Evolutionary conservation across 1,284 basidiomycete species (phyloP).

Genomic region (Rhodotorula sp.): DNA sequence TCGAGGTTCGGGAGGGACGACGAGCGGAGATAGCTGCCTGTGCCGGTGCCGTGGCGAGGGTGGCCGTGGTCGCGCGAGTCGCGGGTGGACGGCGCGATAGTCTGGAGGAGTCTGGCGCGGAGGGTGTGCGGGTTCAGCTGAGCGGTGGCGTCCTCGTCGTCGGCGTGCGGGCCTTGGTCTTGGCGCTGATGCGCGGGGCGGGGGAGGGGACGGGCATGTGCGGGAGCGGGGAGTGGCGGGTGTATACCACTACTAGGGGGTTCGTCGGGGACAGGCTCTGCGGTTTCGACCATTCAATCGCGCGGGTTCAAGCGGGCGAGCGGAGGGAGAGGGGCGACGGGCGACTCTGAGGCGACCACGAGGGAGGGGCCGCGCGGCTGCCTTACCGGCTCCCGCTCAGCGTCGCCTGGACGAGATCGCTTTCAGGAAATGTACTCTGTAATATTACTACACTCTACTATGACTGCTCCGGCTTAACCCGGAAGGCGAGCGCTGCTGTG

Average conservation of each 20-base stretch:
- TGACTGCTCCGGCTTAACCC: no score
- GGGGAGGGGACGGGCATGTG: not conserved
- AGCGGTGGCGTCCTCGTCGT: not conserved
- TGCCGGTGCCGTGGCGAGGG: not conserved
- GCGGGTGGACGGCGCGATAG: constrained; percentile 8
- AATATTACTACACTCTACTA: no score
- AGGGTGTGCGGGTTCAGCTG: constrained; percentile 14
- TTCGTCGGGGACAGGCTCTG: constrained; percentile 5
- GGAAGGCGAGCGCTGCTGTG: no score
- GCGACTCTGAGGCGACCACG: not conserved
- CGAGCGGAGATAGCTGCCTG: not conserved
- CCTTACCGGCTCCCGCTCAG: not conserved
- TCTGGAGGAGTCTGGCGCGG: constrained; percentile 10
- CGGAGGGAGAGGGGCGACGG: not conserved
- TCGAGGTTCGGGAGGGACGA: constrained; percentile 17
- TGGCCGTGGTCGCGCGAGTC: not conserved
- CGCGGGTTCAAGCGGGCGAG: not conserved
- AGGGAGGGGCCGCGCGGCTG: not conserved
- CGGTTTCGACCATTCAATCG: constrained; percentile 18
- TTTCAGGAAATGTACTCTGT: no score
- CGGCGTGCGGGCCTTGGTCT: not conserved
- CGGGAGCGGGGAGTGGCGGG: not conserved
- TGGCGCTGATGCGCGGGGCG: not conserved
- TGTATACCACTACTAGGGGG: constrained; percentile 28
- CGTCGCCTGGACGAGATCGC: not conserved